These are phyloP conservation scores for Darksidea phi DNA, from an alignment of 495 filamentous ascomycete genomes.

Conservation along the genomic window DNA sequence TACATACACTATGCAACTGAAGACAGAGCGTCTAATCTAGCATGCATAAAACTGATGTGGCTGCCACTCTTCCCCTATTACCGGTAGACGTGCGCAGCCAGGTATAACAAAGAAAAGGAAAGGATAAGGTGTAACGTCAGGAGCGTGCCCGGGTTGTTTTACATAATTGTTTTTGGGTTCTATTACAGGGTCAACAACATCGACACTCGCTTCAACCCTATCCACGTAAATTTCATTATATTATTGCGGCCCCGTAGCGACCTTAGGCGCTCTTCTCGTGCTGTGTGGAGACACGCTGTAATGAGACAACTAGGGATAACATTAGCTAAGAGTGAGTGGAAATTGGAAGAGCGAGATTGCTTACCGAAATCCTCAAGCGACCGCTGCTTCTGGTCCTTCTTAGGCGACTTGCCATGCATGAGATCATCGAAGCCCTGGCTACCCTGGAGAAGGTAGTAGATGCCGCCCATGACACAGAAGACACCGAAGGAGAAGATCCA, in stretches of 20 bases:
- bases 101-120: neutral
- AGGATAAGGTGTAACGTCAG: neutral
- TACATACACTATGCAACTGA: conserved; percentile 1
- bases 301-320: conserved; percentile 62
- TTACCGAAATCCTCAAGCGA: conserved; percentile 83
- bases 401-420: conserved; percentile 82
- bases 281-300: conserved; percentile 80
- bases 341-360: conserved; percentile 36
- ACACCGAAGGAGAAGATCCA: conserved; percentile 89
- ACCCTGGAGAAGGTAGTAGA: conserved; percentile 76
- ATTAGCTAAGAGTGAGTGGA: conserved; percentile 33
- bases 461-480: conserved; percentile 65
- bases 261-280: conserved; percentile 71
- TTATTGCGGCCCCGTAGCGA: conserved; percentile 5
- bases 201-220: neutral
- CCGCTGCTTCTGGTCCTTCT: conserved; percentile 71
- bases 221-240: conserved; percentile 30
- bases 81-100: neutral
- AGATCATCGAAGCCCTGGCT: conserved; percentile 80
- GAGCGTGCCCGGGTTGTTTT: conserved; percentile 13
- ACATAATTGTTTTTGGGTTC: conserved; percentile 20
- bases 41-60: no score
- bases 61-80: neutral
- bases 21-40: neutral
- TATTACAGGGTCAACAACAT: conserved; percentile 1